These are phyloP conservation scores for Tulasnella sp. DNA, from an alignment of 768 basidiomycete species.

Conservation along the genomic window DNA sequence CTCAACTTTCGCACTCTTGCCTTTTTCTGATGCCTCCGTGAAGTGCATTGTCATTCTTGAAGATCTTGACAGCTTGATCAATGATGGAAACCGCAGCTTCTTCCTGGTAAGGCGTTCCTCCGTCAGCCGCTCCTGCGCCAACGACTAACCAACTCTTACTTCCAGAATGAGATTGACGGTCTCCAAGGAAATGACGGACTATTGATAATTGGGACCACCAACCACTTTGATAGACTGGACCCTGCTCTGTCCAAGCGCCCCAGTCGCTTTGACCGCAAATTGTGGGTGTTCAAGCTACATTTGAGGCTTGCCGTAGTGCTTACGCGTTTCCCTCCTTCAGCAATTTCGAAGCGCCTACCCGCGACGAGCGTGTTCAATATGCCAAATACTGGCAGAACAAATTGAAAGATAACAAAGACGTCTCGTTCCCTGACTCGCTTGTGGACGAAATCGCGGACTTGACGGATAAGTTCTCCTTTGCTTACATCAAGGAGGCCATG, in stretches of 20 bases:
- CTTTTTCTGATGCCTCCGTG: slow-evolving; percentile 22
- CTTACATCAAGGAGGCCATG: slow-evolving; percentile 87
- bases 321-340: not conserved
- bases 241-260: slow-evolving; percentile 68
- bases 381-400: slow-evolving; percentile 75
- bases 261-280: slow-evolving; percentile 81
- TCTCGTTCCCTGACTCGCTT: slow-evolving; percentile 61
- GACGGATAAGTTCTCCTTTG: slow-evolving; percentile 71
- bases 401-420: slow-evolving; percentile 50
- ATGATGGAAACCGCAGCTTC: slow-evolving; percentile 68
- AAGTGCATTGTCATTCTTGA: slow-evolving; percentile 55
- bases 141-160: slow-evolving; percentile 8
- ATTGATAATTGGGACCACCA: slow-evolving; percentile 71
- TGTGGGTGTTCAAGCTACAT: slow-evolving; percentile 42
- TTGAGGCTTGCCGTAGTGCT: not conserved
- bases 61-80: slow-evolving; percentile 73
- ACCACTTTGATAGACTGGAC: slow-evolving; percentile 75
- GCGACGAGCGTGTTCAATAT: slow-evolving; percentile 58
- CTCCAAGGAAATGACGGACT: slow-evolving; percentile 72
- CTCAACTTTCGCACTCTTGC: not conserved
- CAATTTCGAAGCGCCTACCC: slow-evolving; percentile 59
- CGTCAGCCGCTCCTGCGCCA: slow-evolving; percentile 14
- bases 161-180: slow-evolving; percentile 42
- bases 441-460: slow-evolving; percentile 49
- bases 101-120: slow-evolving; percentile 43